Percentiles rank a stretch among this genome's conserved stretches.
Evolutionary conservation across 2,329 filamentous ascomycete genomes (phyloP).

Genomic region (Fusarium burgessii): DNA sequence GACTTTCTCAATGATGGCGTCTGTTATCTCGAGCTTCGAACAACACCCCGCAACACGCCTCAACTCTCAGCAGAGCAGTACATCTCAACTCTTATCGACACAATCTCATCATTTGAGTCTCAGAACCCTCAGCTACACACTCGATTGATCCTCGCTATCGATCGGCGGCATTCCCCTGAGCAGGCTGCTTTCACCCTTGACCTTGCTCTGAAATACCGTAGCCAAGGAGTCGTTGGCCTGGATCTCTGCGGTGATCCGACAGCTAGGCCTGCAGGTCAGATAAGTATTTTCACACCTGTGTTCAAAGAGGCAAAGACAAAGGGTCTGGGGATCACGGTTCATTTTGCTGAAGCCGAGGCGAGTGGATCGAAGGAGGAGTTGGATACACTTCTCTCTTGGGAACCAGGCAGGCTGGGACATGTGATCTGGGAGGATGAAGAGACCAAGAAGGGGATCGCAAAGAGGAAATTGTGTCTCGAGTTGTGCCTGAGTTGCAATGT

Average conservation of each 20-base stretch:
- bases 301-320: slow-evolving; percentile 67
- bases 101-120: slow-evolving; percentile 66
- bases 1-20: slow-evolving; percentile 79
- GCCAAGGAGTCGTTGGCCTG: slow-evolving; percentile 74
- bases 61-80: slow-evolving; percentile 72
- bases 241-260: slow-evolving; percentile 83
- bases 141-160: slow-evolving; percentile 79
- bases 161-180: slow-evolving; percentile 70
- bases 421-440: slow-evolving; percentile 78
- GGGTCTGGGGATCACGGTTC: slow-evolving; percentile 75
- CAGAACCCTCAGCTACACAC: slow-evolving; percentile 63
- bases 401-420: slow-evolving; percentile 78
- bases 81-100: slow-evolving; percentile 72
- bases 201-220: slow-evolving; percentile 68
- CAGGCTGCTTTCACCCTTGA: slow-evolving; percentile 74
- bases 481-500: slow-evolving; percentile 87
- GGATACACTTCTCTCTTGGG: slow-evolving; percentile 71
- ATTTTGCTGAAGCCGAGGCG: slow-evolving; percentile 78
- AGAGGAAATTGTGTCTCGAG: slow-evolving; percentile 73
- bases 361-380: slow-evolving; percentile 72
- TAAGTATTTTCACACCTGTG: slow-evolving; percentile 69
- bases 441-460: slow-evolving; percentile 66
- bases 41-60: slow-evolving; percentile 76
- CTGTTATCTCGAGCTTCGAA: slow-evolving; percentile 82
- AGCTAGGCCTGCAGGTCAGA: slow-evolving; percentile 63